These are phyloP conservation scores for Lachnellula subtilissima DNA, from an alignment of 2,329 filamentous ascomycete genomes.

Conservation along the genomic window DNA sequence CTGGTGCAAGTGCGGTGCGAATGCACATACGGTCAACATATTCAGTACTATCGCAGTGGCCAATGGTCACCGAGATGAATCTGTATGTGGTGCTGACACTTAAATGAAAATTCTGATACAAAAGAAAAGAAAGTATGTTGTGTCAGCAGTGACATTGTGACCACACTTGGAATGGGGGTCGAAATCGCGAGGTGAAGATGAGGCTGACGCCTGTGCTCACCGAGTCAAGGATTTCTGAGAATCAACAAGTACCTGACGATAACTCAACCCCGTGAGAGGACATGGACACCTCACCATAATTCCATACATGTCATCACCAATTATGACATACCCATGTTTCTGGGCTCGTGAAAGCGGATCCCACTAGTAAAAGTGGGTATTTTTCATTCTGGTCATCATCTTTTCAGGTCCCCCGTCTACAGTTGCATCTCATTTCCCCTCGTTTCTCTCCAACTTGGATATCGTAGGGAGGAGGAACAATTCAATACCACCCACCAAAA, in stretches of 20 bases:
- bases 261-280: no score
- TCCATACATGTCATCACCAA: not conserved
- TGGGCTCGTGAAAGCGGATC: not conserved
- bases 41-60: no score
- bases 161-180: not conserved
- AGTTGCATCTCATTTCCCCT: not conserved
- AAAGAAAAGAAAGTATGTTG: slow-evolving; percentile 1
- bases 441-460: not conserved
- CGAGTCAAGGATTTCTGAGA: not conserved
- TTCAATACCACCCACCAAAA: no score
- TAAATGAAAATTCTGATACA: slow-evolving; percentile 2
- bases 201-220: not conserved
- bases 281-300: no score
- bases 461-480: no score
- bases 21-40: no score
- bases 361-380: slow-evolving; percentile 2
- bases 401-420: slow-evolving; percentile 34
- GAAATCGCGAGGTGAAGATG: not conserved
- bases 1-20: no score
- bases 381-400: slow-evolving; percentile 43
- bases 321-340: slow-evolving; percentile 1
- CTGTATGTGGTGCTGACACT: not conserved
- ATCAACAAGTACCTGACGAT: no score
- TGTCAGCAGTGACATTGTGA: slow-evolving; percentile 4
- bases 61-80: no score